Base-by-base conservation (phyloP, 1,139 yeast species). In the Pichia sp. region DNA sequence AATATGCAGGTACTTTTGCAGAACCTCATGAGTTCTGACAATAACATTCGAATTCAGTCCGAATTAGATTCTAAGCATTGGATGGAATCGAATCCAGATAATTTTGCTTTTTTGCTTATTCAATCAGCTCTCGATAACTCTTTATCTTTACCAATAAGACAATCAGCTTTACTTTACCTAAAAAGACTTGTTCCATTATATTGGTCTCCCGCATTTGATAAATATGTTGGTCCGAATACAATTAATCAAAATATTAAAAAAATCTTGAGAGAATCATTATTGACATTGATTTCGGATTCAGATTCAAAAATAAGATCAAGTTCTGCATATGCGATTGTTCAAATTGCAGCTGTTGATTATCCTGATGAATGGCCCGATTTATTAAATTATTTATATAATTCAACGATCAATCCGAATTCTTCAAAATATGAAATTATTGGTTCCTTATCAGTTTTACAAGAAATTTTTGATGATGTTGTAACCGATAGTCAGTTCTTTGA, bases 311-410 rank as follows among this genome's bases (percentile, higher is more conserved):
- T 89, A 20, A 69, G 89, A 49, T 74, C 73, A 33, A 76, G 86
- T 41, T 77, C 85, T 3, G 80, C 92, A 1, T 81, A 87, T 53
- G 82, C 87, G 11, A 76, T 87, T 26, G 85, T 86, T 2, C 95
- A 85, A 56, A 85, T 92, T 25, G 90, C 96, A 1, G 84, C 87
- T 1, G 85, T 82, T 1, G 98, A 92, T 58, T 90, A 78, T 59
- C 98, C 98, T 0, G 97, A 92, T 57, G 95, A 87, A 59, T 92
- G 97, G 97, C 96, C 97, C 0, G 73, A 71, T 29, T 68, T 92
- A 39, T 61, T 90, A 47, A 65, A 67, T 23, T 58, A 63, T 12
- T 60, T 85, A 40, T 77, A 78, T 56, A 56, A 61, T 22, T 65
- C 69, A 41, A 57, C 70, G 30, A 48, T 61, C 11, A 57, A 61